A percentile compares a stretch with the other conserved stretches of the same genome.
These are phyloP conservation scores for Porphyra umbilicalis DNA, from an alignment of 31 red algal genomes.

Conservation along the genomic window DNA sequence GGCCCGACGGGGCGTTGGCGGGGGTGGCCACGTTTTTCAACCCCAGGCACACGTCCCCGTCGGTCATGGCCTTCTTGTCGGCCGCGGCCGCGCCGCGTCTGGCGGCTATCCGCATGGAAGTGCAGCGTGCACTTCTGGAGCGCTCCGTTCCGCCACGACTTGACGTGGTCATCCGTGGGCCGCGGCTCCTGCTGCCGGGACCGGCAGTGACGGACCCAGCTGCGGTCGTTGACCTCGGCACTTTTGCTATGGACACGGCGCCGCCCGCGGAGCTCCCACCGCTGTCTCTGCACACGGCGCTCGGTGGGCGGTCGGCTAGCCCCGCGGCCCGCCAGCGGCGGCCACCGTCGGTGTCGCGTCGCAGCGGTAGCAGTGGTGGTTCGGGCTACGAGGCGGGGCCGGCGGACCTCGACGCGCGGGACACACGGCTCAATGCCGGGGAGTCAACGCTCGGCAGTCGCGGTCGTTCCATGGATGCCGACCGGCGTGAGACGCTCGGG, in stretches of 20 bases:
- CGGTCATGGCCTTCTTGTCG: conserved; percentile 72
- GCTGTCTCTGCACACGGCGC: neutral
- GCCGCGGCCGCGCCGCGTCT: conserved; percentile 64
- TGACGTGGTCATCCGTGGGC: conserved; percentile 71
- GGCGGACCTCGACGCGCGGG: neutral
- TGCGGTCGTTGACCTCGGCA: conserved; percentile 69
- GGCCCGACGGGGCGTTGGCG: conserved; percentile 65
- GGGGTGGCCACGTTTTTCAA: conserved; percentile 66
- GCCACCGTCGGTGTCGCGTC: neutral
- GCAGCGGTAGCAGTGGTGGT: no score
- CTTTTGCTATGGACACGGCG: conserved; percentile 40
- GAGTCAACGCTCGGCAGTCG: neutral
- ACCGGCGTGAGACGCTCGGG: neutral
- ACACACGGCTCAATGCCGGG: no score
- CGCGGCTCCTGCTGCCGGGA: conserved; percentile 54
- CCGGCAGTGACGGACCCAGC: conserved; percentile 12
- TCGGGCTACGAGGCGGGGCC: neutral
- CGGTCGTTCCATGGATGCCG: neutral
- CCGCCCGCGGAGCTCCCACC: neutral
- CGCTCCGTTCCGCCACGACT: conserved; percentile 52
- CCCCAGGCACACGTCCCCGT: conserved; percentile 64
- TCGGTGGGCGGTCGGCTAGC: neutral
- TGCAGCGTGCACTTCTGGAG: conserved; percentile 42
- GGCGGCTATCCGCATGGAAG: conserved; percentile 60
- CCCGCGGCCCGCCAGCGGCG: neutral